Evolutionary conservation across 306 rosid species (phyloP).

Genomic region (Vigna trinervia): DNA sequence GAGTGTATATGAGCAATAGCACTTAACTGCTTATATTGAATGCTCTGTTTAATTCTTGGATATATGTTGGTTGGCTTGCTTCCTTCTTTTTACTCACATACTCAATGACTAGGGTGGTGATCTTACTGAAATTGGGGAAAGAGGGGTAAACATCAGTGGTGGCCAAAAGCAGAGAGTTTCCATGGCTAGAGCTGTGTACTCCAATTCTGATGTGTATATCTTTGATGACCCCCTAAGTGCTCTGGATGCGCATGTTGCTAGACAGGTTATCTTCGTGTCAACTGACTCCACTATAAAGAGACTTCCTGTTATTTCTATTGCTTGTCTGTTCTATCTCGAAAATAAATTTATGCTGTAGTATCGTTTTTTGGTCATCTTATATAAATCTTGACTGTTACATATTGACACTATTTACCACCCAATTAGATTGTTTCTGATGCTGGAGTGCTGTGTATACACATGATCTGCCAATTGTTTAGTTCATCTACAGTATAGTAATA

Average conservation of each 20-base stretch:
- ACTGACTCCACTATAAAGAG: slow-evolving; percentile 21
- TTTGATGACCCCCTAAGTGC: slow-evolving; percentile 98
- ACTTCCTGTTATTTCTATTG: slow-evolving; percentile 33
- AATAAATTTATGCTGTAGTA: slow-evolving; percentile 29
- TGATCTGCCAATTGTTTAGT: slow-evolving; percentile 10
- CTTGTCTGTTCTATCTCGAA: slow-evolving; percentile 1
- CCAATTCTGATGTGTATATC: slow-evolving; percentile 81
- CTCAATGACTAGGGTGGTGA: slow-evolving; percentile 70
- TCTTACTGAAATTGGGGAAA: slow-evolving; percentile 96
- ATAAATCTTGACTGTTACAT: slow-evolving; percentile 23
- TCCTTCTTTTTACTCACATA: slow-evolving; percentile 34
- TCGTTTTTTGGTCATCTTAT: slow-evolving; percentile 32
- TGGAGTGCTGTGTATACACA: slow-evolving; percentile 21
- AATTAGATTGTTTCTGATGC: slow-evolving; percentile 17
- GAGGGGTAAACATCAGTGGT: slow-evolving; percentile 96
- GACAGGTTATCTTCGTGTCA: slow-evolving; percentile 67
- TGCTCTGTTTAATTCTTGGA: slow-evolving; percentile 12
- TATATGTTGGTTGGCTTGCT: slow-evolving; percentile 33
- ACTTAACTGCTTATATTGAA: slow-evolving; percentile 44
- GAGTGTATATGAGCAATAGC: slow-evolving; percentile 44
- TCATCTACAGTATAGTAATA: neutral
- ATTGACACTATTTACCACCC: neutral
- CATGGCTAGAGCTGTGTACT: slow-evolving; percentile 94
- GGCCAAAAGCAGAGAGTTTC: slow-evolving; percentile 98
- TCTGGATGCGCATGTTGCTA: slow-evolving; percentile 91